Base-by-base conservation (phyloP, 1,284 basidiomycete species). In the Malassezia equina region DNA sequence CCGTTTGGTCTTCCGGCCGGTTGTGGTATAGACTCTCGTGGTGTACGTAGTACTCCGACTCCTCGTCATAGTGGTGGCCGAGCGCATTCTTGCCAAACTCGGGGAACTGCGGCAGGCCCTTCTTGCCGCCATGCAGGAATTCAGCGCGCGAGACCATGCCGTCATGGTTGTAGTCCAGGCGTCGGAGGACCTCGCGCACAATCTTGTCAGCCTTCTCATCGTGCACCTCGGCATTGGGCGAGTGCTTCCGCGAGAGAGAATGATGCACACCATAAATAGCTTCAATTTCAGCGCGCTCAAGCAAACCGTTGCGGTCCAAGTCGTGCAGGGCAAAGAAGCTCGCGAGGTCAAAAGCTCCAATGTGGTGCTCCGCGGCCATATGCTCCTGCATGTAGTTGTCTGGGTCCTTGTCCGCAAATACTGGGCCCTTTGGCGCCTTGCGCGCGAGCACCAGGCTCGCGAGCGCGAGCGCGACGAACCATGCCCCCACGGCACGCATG, bases 1-100 rank as follows among this genome's bases (percentile, higher is more conserved):
- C 91, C 0, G 88, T 90, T 76, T 98, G 93, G 0, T 91, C 94
- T 75, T 98, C 93, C 0, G 90, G 90, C 21, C 90, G 95, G 54
- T 76, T 86, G 78, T 99, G 93, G 79, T 82, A 94, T 76, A 88
- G 78, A 78, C 94, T 86, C 84, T 70, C 43, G 54, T 74, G 72
- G 54, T 74, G 72, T 24, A 74, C 71, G 52, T 69, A 74, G 62
- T 64, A 74, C 52, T 74, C 72, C 43, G 72, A 74, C 57, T 74
- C 72, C 39, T 73, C 71, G 47, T 74, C 71, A 70, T 94, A 94
- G 75, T 94, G 90, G 76, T 95, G 94, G 31, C 94, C 94, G 39
- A 96, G 79, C 42, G 74, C 71, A 33, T 71, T 69, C 50, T 86
- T 85, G 45, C 71, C 66, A 52, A 55, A 74, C 48, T 71, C 66